Base-by-base conservation (phyloP, 352 stramenopile species). In the Globisporangium mamillatum region DNA sequence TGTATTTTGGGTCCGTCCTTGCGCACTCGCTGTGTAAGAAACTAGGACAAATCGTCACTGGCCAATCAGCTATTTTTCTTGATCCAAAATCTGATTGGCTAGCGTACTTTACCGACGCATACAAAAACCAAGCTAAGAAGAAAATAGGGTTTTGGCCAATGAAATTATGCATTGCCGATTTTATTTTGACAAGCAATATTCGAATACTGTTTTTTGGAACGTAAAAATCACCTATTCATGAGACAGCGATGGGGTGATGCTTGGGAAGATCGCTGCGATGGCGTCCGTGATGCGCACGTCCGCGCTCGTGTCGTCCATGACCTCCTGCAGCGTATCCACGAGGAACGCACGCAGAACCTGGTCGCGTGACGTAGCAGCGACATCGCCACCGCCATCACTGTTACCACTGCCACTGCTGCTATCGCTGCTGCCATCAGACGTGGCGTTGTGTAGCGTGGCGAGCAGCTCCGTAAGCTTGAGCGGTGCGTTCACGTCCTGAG, bases 401-500 rank as follows among this genome's bases (percentile, higher is more conserved):
- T 32, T n/a, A 22, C 46, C 27, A 3, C n/a, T 69, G 32, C 41
- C 16, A n/a, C 41, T 50, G 14, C 41, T 50, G 41, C 16, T 50
- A 9, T 20, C 12, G 38, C 38, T 18, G 16, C 16, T 48, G 5
- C 16, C 14, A 50, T 27, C 58, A 10, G 64, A 64, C 44, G 70
- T 72, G 3, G 75, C 76, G n/a, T 56, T 70, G 53, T 73, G 58
- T 0, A 93, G 60, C 12, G 54, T 53, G 0, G 46, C 66, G 14
- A 92, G 70, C 32, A 91, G 60, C 20, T 89, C 72, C 4, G 56
- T 24, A 8, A 87, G 32, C 2, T 64, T 67, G 25, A 92, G 63
- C 14, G 82, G 82, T 22, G 79, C 88, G 53, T 75, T 67, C 1
- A 65, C 69, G 32, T 91, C 84, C 64, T 86, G 81, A 32, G 80